Evolutionary conservation across 2,329 filamentous ascomycete species (phyloP).

Genomic region (Reticulascus tulasneorum): DNA sequence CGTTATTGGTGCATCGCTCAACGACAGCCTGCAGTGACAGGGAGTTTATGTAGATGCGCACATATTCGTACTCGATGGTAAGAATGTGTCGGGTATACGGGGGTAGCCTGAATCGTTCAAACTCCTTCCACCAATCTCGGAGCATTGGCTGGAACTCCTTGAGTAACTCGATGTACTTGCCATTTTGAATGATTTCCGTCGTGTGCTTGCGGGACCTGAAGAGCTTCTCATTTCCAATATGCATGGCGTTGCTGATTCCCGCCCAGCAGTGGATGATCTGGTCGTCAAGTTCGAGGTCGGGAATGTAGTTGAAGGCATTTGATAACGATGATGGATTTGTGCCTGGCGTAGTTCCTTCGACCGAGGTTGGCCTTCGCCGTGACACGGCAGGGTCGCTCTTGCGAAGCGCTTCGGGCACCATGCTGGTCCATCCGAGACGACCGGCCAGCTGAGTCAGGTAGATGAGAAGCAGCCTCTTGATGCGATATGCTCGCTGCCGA

Average conservation of each 20-base stretch:
- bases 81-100: conserved; percentile 70
- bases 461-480: conserved; percentile 81
- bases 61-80: conserved; percentile 93
- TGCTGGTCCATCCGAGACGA: conserved; percentile 85
- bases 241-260: conserved; percentile 87
- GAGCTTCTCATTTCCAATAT: conserved; percentile 80
- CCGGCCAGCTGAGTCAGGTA: conserved; percentile 94
- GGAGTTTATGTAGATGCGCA: conserved; percentile 91
- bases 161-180: conserved; percentile 76
- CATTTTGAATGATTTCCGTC: conserved; percentile 80
- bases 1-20: conserved; percentile 81
- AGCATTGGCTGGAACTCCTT: conserved; percentile 78
- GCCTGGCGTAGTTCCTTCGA: conserved; percentile 56
- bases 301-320: conserved; percentile 62
- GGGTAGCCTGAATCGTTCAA: conserved; percentile 71
- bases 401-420: conserved; percentile 71
- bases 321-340: conserved; percentile 54
- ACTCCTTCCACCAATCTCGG: conserved; percentile 73
- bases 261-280: conserved; percentile 86
- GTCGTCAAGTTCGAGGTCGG: conserved; percentile 62
- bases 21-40: conserved; percentile 92
- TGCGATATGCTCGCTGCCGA: conserved; percentile 71
- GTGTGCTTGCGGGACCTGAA: conserved; percentile 87
- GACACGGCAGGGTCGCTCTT: conserved; percentile 54
- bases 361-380: conserved; percentile 44